These are phyloP conservation scores for Zostera marina DNA, from an alignment of 116 monocot genomes.

Conservation along the genomic window DNA sequence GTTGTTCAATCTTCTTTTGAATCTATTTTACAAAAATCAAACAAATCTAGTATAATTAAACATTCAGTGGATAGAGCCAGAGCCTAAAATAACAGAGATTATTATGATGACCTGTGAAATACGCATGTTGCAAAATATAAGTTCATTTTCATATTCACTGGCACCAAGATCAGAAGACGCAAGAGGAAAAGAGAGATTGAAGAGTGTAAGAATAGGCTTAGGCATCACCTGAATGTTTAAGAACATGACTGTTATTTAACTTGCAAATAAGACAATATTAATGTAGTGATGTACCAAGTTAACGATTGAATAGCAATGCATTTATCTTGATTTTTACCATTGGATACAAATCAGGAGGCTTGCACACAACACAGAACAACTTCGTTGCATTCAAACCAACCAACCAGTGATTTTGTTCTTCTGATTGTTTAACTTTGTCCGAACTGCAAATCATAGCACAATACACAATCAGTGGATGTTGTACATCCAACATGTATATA, in stretches of 20 bases:
- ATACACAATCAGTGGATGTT: background rate
- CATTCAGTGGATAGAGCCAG: background rate
- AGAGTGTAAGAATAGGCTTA: constrained; percentile 72
- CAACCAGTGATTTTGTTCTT: constrained; percentile 85
- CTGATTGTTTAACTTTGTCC: constrained; percentile 53
- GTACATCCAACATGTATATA: background rate
- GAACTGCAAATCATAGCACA: constrained; percentile 26
- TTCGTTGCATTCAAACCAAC: constrained; percentile 74
- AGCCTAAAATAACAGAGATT: constrained; percentile 2
- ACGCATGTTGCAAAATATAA: constrained; percentile 49
- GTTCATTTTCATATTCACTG: constrained; percentile 70
- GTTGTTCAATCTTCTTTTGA: constrained; percentile 53
- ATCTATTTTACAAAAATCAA: constrained; percentile 24
- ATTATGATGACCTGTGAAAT: constrained; percentile 45
- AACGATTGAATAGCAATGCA: too few species aligned
- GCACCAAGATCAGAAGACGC: constrained; percentile 91
- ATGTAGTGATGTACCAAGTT: too few species aligned
- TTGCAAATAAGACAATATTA: too few species aligned
- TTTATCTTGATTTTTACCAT: constrained; percentile 18
- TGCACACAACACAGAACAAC: constrained; percentile 83
- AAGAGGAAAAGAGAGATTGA: constrained; percentile 62
- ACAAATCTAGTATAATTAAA: constrained; percentile 1
- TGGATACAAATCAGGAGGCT: constrained; percentile 61
- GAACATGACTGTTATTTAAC: background rate
- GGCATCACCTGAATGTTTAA: constrained; percentile 57